phyloP scores from a whole-genome alignment of 306 rosid genomes.

The Vachellia collinsii region DNA sequence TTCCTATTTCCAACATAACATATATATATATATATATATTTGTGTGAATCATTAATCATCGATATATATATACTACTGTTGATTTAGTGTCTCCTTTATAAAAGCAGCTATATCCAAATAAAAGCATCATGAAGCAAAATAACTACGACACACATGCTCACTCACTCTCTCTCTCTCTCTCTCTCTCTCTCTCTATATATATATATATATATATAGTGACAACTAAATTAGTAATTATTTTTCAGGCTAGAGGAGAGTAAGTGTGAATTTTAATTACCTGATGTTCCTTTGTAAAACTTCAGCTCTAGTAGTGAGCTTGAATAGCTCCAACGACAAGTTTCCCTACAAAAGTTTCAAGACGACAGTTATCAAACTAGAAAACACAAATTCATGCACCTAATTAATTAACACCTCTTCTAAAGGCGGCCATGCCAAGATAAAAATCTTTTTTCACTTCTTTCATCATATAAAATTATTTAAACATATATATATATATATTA shows the following conservation, averaged over 20 bases:
- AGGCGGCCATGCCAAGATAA: too few relatives aligned
- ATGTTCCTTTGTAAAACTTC: slow-evolving; percentile 72
- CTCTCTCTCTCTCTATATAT: background rate
- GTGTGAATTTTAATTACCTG: slow-evolving; percentile 48
- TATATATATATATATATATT: background rate
- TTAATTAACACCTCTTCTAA: background rate
- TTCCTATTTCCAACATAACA: slow-evolving; percentile 52
- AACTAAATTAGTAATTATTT: background rate
- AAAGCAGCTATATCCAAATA: background rate
- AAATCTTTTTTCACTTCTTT: too few relatives aligned
- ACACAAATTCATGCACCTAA: slow-evolving; percentile 11
- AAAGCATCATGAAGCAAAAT: background rate
- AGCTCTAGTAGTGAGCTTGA: slow-evolving; percentile 62
- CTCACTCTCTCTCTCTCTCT: background rate
- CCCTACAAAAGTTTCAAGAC: slow-evolving; percentile 37
- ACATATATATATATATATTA: too few relatives aligned
- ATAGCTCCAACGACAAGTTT: slow-evolving; percentile 58
- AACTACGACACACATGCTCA: background rate
- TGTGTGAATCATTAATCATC: background rate
- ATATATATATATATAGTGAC: too few relatives aligned
- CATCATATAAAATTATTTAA: too few relatives aligned
- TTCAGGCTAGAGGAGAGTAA: background rate
- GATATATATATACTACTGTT: background rate
- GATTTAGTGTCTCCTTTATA: background rate
- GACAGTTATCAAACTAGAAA: background rate